Base-by-base conservation (phyloP, 2,329 filamentous ascomycete species). In the Aspergillus latus region DNA sequence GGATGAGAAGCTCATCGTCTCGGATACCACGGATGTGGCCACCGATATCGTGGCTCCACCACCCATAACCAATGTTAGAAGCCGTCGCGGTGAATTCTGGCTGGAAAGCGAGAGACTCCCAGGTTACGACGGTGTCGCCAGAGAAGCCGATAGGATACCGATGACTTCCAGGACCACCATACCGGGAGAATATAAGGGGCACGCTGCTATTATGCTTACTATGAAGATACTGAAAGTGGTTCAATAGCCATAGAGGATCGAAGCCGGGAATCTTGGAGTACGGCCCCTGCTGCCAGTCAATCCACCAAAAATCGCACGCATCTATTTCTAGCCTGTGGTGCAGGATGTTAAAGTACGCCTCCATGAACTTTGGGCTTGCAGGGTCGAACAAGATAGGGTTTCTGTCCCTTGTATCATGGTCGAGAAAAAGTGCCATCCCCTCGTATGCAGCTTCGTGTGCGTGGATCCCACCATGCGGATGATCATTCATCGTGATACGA, bases 1-100 rank as follows among this genome's bases (percentile, higher is more conserved):
- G 78, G 1, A 80, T 77, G 1, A 79, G 76, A 6, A 86, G 73
- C 62, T 88, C 82, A 49, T 86, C 84, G 49, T 84, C 82, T 5
- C 80, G 78, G 39, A 70, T 71, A 3, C 85, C 85, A 2, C 70
- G 66, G 62, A 82, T 81, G 65, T 88, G 85, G 0, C 85, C 85
- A n/a, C 85, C 85, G 29, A 88, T 85, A 60, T 88, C 85, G 66
- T 88, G 84, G 49, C 81, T 84, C 85, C 85, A 88, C 84, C 84
- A 87, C 2, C 84, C 85, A 59, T 84, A 88, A 0, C 85, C 85
- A 57, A 88, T 85, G 67, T 88, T 88, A 8, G 83, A 84, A 0
- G 85, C 83, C 0, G 82, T 86, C 2, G 84, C 82, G 0, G 85
- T 88, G 63, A 88, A 88, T 63, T 88, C 84, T 5, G 85, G 84